Evolutionary conservation across 2,329 filamentous ascomycete genomes (phyloP), one percentile per base, ranked within the genome.

Genomic region (Xylariaceae sp.): DNA sequence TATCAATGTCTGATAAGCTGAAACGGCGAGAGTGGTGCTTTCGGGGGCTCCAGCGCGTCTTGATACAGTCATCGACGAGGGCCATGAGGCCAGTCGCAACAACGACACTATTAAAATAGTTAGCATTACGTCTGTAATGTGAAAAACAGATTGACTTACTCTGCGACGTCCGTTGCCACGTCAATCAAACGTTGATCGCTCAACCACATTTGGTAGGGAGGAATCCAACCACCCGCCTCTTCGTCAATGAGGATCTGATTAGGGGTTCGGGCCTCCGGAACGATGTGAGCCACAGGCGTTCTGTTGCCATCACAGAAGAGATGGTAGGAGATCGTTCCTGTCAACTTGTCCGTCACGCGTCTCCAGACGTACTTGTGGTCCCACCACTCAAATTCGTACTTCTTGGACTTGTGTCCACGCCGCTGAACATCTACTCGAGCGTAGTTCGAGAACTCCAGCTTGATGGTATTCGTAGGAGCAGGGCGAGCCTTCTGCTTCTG

Each of bases 361-460:
- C 86, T 89, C 94, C 94, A 97, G 55, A 84, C 78, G 74, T 97
- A 97, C 57, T 80, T 82, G 67, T 88, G 83, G 30, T 90, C 91
- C 94, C 94, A 97, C 80, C 96, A 96, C 71, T 93, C 88, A 69
- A 96, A 97, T 57, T 92, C 89, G 73, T 97, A 97, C 62, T 85
- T 83, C 75, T 92, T 93, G 63, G 80, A 80, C 50, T 81, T 86
- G 54, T 82, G 77, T 13, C 88, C 88, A 23, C 84, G 80, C 48
- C 90, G 85, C 66, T 83, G 86, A 54, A 99, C 77, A 65, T 96
- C 89, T 47, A 97, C 86, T 68, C 94, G 91, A 1, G 93, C 93
- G 72, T 99, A 99, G 77, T 97, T 99, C 66, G 91, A 95, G 73
- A 97, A 99, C 72, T 97, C 93, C 39, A 99, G 82, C 75, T 92